These are phyloP conservation scores for Flaveria floridana DNA, from an alignment of 140 eudicot species.

Conservation along the genomic window DNA sequence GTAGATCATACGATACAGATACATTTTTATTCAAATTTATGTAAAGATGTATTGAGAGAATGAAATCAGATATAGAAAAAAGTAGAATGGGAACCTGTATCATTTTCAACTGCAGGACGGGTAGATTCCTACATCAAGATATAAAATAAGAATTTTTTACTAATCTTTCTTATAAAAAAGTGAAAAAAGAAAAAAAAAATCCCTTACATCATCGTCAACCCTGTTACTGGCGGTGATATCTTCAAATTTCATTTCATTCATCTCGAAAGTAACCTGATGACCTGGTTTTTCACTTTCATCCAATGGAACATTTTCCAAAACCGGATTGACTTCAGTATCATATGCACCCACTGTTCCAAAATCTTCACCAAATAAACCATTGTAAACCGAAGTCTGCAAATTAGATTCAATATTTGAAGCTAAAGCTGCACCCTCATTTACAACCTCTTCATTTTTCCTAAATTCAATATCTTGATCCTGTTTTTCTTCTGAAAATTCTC, in stretches of 20 bases:
- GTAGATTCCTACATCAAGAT: slow-evolving; percentile 46
- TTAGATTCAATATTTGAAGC: slow-evolving; percentile 27
- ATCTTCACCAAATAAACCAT: slow-evolving; percentile 40
- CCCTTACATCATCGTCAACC: slow-evolving; percentile 48
- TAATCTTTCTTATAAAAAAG: not conserved
- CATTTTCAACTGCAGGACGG: slow-evolving; percentile 43
- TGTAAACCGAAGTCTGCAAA: slow-evolving; percentile 31
- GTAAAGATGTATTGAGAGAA: not conserved
- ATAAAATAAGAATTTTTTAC: slow-evolving; percentile 3
- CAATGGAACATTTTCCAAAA: slow-evolving; percentile 25
- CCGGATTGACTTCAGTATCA: slow-evolving; percentile 27
- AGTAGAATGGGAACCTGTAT: slow-evolving; percentile 56
- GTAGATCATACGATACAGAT: not conserved
- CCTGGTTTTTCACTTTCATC: slow-evolving; percentile 36
- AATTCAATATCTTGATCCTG: slow-evolving; percentile 34
- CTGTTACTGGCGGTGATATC: slow-evolving; percentile 22
- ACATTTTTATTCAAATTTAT: not conserved
- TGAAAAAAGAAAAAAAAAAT: not conserved
- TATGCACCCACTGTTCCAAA: slow-evolving; percentile 28
- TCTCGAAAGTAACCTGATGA: slow-evolving; percentile 31
- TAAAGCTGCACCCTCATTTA: slow-evolving; percentile 29
- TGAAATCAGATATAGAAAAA: not conserved
- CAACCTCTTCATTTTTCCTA: slow-evolving; percentile 23
- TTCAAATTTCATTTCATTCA: slow-evolving; percentile 30
- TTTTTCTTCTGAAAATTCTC: slow-evolving; percentile 9